These are phyloP conservation scores for Emmonsiellopsis sp. DNA, from an alignment of 2,329 filamentous ascomycete species.

Conservation along the genomic window DNA sequence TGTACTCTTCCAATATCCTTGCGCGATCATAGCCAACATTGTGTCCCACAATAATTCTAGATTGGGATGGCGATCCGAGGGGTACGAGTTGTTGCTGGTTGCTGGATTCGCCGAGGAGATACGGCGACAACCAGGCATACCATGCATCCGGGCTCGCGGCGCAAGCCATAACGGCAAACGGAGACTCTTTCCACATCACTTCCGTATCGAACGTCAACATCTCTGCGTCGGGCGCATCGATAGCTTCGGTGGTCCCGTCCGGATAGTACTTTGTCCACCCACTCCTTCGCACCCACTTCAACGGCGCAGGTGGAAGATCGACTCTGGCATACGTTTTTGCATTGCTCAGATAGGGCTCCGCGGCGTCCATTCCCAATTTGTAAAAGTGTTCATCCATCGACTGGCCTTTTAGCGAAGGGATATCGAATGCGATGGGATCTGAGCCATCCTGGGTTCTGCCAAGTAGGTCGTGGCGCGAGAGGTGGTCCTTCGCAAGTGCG, in stretches of 20 bases:
- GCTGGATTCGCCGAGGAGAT: slow-evolving; percentile 75
- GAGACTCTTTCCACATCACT: slow-evolving; percentile 88
- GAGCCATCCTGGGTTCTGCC: slow-evolving; percentile 78
- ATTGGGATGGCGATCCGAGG: slow-evolving; percentile 62
- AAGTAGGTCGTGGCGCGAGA: slow-evolving; percentile 73
- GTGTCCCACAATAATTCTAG: slow-evolving; percentile 80
- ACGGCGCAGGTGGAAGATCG: slow-evolving; percentile 50
- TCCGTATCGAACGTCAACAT: slow-evolving; percentile 93
- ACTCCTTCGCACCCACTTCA: slow-evolving; percentile 66
- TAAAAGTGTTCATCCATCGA: slow-evolving; percentile 92
- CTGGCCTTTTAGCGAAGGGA: slow-evolving; percentile 67
- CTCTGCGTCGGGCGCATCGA: slow-evolving; percentile 67
- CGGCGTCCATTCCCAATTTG: slow-evolving; percentile 74
- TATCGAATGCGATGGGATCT: slow-evolving; percentile 71
- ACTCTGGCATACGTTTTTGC: slow-evolving; percentile 64
- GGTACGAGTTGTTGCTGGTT: slow-evolving; percentile 75
- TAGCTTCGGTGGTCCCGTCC: slow-evolving; percentile 61
- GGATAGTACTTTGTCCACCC: slow-evolving; percentile 90
- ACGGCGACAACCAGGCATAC: slow-evolving; percentile 97
- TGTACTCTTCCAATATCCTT: slow-evolving; percentile 80
- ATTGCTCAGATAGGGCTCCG: slow-evolving; percentile 69
- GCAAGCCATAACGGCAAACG: slow-evolving; percentile 94
- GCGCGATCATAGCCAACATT: slow-evolving; percentile 94
- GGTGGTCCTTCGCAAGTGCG: slow-evolving; percentile 69
- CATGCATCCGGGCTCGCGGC: slow-evolving; percentile 81